Base-by-base conservation (phyloP, 352 stramenopile species). In the Phytopythium litorale region DNA sequence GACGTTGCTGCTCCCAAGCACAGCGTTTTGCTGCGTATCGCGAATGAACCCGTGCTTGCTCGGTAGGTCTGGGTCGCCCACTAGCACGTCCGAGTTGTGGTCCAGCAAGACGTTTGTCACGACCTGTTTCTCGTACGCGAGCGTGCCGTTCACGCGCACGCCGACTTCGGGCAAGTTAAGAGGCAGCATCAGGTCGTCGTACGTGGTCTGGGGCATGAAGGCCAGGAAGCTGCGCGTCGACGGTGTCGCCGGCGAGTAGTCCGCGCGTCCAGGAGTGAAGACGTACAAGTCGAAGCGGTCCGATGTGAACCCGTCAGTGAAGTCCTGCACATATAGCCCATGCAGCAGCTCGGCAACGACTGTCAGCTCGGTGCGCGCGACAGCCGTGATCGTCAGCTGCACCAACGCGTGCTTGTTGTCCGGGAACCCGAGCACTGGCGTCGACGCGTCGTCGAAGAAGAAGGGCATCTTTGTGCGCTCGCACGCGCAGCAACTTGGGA, bases 361-460 rank as follows among this genome's bases (percentile, higher is more conserved):
- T 1, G 92, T 97, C 18, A 99, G 45, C 43, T 98, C 78, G 0
- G 92, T 79, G 35, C 82, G 65, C 40, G 81, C 80, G 7, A 98
- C 60, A 0, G 91, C 88, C 21, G 79, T 67, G 38, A 99, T 77
- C 46, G 79, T 89, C 51, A 98, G 87, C 69, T 98, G 95, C 15
- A 99, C 64, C 40, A 96, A 84, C 0, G 78, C 79, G 73, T 99
- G 96, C 68, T 98, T 99, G 71, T 98, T 96, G 65, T 99, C 96
- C 2, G 88, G 87, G 61, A 88, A 98, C 9, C 96, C 93, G 48
- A 84, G 68, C 37, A 96, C 76, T 21, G 55, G 49, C 1, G 59
- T 50, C 19, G 30, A 54, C 23, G 76, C 82, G 46, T 87, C 73
- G 25, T 88, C 72, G 64, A 99, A 98, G 65, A 87, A 98, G 45